Evolutionary conservation across 352 stramenopile species (phyloP), one percentile per base, ranked within the genome.

Genomic region (Phytophthora boehmeriae): DNA sequence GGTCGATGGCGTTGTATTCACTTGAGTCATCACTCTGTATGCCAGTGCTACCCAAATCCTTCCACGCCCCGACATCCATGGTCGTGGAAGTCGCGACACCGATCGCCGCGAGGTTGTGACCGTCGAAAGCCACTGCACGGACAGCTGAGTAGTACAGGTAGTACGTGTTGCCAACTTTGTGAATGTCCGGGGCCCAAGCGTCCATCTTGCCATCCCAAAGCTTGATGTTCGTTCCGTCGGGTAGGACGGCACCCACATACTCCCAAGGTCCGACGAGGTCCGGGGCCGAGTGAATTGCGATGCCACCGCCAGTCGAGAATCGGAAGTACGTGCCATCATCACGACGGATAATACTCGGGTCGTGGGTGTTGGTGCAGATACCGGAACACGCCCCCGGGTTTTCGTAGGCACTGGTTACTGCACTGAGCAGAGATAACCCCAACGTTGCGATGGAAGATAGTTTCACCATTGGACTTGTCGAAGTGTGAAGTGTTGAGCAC

Each of bases 101-200:
- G 13, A 68, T 45, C 0, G 58, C 58, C 17, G 63, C 63, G 9
- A 63, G 9, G 10, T 72, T 72, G 28, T 72, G 58, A 2, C 58
- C 45, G 13, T 64, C 51, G 16, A 67, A 67, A n/a, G 57, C 50
- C 19, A 58, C 3, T 9, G 35, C 30, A 25, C 58, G 51, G 0
- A 67, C 58, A 45, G 58, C 58, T 2, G 63, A 63, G 22, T 72
- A 72, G 51, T 68, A 72, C 27, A 72, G 17, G 28, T 72, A 72
- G 63, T 68, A 68, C 39, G 46, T 68, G 30, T 72, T 32, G 11
- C 39, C 63, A 5, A 72, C 63, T n/a, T 59, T 39, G 34, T 72
- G 63, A 1, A 72, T 58, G 23, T 57, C 41, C 0, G 63, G 63
- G 16, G 63, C 63, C 63, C 58, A 68, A 0, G 27, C 58, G 30